A percentile compares a stretch with the other conserved stretches of the same genome.
Evolutionary conservation across 352 stramenopile genomes (phyloP).

Genomic region (Globisporangium okanoganense): DNA sequence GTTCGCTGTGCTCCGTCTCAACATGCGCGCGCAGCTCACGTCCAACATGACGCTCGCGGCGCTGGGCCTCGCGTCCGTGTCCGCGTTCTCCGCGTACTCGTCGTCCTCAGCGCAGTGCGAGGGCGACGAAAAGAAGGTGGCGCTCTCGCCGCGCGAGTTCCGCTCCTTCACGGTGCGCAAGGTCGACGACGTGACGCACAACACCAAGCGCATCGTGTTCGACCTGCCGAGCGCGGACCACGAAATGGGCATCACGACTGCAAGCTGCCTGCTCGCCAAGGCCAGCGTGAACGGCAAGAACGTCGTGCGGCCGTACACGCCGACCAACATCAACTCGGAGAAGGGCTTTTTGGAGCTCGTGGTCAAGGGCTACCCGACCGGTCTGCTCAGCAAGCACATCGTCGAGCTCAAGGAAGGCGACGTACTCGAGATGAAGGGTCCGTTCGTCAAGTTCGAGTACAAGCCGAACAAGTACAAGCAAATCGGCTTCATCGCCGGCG

Average conservation of each 20-base stretch:
- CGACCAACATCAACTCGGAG: constrained; percentile 80
- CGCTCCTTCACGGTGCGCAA: constrained; percentile 71
- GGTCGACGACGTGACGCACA: constrained; percentile 65
- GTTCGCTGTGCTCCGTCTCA: constrained; percentile 41
- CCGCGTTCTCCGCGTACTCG: constrained; percentile 20
- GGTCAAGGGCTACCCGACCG: constrained; percentile 88
- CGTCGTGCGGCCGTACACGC: constrained; percentile 86
- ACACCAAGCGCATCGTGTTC: constrained; percentile 80
- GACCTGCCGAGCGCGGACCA: constrained; percentile 50
- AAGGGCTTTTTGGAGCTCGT: constrained; percentile 84
- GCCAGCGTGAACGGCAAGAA: constrained; percentile 72
- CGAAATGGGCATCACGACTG: constrained; percentile 58
- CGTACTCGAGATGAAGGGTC: constrained; percentile 88
- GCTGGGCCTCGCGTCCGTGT: constrained; percentile 38
- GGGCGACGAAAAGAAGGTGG: constrained; percentile 30
- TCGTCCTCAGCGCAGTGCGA: constrained; percentile 20
- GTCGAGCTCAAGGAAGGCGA: constrained; percentile 81
- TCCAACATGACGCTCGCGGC: constrained; percentile 30
- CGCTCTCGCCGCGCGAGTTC: constrained; percentile 63
- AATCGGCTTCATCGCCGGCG: constrained; percentile 87
- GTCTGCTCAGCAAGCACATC: constrained; percentile 86
- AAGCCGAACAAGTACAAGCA: constrained; percentile 86
- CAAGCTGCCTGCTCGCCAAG: constrained; percentile 61
- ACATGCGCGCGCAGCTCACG: constrained; percentile 31
- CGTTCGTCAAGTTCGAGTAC: constrained; percentile 86